Conservation (phyloP, 768 basidiomycete species). For the Boletus insuetus region DNA sequence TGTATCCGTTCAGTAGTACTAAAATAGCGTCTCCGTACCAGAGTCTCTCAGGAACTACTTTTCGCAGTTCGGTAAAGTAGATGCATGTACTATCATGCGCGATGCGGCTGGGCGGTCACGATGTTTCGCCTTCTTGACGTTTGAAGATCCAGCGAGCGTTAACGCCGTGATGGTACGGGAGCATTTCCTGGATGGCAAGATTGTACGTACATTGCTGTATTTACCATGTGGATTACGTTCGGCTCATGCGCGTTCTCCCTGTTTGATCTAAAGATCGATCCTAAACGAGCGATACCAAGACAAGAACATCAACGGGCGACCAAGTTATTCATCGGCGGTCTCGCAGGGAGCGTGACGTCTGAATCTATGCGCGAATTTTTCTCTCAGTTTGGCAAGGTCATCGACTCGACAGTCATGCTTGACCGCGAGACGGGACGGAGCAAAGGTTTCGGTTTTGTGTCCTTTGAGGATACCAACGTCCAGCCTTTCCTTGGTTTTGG, state of each 20-base stretch:
- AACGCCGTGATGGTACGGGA: conserved; percentile 95
- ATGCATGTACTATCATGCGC: conserved; percentile 98
- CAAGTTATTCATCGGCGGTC: conserved; percentile 94
- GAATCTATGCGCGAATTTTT: conserved; percentile 94
- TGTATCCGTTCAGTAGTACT: conserved; percentile 42
- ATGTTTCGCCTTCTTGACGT: conserved; percentile 97
- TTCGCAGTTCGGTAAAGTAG: conserved; percentile 93
- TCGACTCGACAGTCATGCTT: conserved; percentile 98
- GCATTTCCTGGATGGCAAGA: conserved; percentile 95
- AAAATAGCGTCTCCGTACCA: conserved; percentile 39
- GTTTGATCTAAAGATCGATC: conserved; percentile 75
- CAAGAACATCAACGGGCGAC: conserved; percentile 93
- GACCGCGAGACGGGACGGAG: conserved; percentile 93
- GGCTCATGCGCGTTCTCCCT: conserved; percentile 20
- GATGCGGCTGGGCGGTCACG: conserved; percentile 92
- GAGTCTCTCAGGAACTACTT: conserved; percentile 86
- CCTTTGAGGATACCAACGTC: conserved; percentile 89
- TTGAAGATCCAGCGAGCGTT: conserved; percentile 88
- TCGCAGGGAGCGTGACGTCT: conserved; percentile 88
- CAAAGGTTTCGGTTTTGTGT: conserved; percentile 98
- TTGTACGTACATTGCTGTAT: conserved; percentile 57
- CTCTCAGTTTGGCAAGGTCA: conserved; percentile 90
- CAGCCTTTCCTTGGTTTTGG: conserved; percentile 86
- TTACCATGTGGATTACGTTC: conserved; percentile 4
- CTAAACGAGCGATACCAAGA: conserved; percentile 97